phyloP scores from a whole-genome alignment of 306 rosid genomes.

The Begonia peltatifolia region DNA sequence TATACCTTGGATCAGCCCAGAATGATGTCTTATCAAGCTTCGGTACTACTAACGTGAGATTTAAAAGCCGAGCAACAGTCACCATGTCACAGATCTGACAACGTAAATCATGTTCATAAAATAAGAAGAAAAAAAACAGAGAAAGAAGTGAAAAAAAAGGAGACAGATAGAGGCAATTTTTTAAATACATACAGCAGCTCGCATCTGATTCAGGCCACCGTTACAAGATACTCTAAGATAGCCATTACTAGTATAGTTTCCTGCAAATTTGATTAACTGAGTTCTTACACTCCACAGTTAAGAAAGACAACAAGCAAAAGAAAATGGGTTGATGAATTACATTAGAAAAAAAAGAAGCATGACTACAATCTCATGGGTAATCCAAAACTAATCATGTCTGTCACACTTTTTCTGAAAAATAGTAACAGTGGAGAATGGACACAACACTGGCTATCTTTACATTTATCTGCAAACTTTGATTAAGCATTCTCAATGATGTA shows the following conservation, averaged over 20 bases:
- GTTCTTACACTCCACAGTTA: not conserved
- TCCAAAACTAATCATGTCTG: no score
- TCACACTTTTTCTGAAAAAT: no score
- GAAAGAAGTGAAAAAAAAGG: not conserved
- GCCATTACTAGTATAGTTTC: conserved; percentile 94
- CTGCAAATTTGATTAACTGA: conserved; percentile 34
- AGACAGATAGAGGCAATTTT: conserved; percentile 5
- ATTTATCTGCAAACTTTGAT: no score
- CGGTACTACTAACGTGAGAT: conserved; percentile 91
- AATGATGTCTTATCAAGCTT: conserved; percentile 94
- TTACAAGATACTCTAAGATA: conserved; percentile 95
- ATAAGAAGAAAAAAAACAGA: conserved; percentile 5
- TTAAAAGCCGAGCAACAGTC: conserved; percentile 81
- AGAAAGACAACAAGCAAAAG: not conserved
- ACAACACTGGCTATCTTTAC: no score
- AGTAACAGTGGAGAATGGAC: no score
- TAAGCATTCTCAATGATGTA: no score
- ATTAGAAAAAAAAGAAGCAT: no score
- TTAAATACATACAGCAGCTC: conserved; percentile 76
- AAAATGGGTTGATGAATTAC: no score
- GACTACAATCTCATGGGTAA: no score
- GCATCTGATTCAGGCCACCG: conserved; percentile 99
- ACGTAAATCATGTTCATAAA: conserved; percentile 18
- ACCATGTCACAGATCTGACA: conserved; percentile 99
- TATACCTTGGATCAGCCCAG: conserved; percentile 96